These are phyloP conservation scores for Dioscorea dumetorum DNA, from an alignment of 106 monocot genomes.

Conservation along the genomic window DNA sequence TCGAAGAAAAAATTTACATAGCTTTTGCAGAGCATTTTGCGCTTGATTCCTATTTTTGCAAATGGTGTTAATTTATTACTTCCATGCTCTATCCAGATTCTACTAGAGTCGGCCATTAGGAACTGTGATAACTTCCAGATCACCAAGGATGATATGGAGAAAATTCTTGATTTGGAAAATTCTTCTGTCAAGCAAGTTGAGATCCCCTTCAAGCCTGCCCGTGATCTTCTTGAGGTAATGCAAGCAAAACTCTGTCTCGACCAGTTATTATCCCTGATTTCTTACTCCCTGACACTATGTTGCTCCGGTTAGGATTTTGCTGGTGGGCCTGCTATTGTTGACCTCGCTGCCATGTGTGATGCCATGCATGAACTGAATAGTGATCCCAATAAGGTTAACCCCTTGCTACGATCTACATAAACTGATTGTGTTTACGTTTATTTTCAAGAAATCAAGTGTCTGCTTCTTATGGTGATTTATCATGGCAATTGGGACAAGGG, in stretches of 20 bases:
- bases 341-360: constrained; percentile 77
- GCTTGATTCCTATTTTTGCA: too few relatives aligned
- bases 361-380: constrained; percentile 69
- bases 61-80: constrained; percentile 3
- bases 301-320: constrained; percentile 56
- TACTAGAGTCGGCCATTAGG: constrained; percentile 87
- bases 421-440: neutral
- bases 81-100: constrained; percentile 82
- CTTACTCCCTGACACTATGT: neutral
- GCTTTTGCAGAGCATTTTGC: too few relatives aligned
- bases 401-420: constrained; percentile 38
- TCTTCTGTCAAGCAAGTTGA: constrained; percentile 77
- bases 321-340: constrained; percentile 86
- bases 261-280: constrained; percentile 16
- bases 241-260: neutral
- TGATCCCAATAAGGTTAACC: constrained; percentile 75
- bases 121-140: constrained; percentile 97
- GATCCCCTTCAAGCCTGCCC: constrained; percentile 95
- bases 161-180: constrained; percentile 95
- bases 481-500: too few relatives aligned
- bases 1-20: too few relatives aligned
- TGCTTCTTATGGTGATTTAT: too few relatives aligned
- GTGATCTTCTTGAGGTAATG: constrained; percentile 87
- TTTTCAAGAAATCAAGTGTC: too few relatives aligned
- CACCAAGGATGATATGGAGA: constrained; percentile 81